Evolutionary conservation across 2,329 filamentous ascomycete species (phyloP).

Genomic region (Nothophoma quercina): DNA sequence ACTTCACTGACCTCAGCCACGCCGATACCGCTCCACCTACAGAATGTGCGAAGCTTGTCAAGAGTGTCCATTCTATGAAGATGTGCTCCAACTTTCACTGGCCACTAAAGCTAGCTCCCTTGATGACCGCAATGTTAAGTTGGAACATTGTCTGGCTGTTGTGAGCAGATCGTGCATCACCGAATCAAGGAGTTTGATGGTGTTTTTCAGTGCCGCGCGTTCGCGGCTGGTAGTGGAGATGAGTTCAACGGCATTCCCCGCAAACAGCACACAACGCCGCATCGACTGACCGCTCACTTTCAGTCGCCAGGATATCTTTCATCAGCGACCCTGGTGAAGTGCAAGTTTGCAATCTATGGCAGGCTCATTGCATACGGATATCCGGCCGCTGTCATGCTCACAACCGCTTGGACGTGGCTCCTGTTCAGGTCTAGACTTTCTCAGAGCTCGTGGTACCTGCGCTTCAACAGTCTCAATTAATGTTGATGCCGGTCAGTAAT

Average conservation of each 20-base stretch:
- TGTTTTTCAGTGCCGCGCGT: constrained; percentile 10
- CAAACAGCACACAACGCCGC: not conserved
- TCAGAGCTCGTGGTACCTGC: not conserved
- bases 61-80: too few relatives aligned
- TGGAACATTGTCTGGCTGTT: not conserved
- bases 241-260: constrained; percentile 1
- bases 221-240: constrained; percentile 8
- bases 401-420: not conserved
- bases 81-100: too few relatives aligned
- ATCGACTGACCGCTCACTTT: not conserved
- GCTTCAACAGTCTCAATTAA: not conserved
- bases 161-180: not conserved
- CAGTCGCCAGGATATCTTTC: not conserved
- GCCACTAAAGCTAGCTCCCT: not conserved
- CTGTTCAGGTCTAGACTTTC: too few relatives aligned
- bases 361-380: not conserved
- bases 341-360: not conserved
- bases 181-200: not conserved
- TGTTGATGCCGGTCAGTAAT: not conserved
- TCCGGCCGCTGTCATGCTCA: not conserved
- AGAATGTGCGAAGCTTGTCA: too few relatives aligned
- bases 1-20: not conserved
- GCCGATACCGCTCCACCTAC: not conserved
- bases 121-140: not conserved
- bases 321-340: not conserved